Evolutionary conservation across 208 protist species (phyloP).

Genomic region (Phytomonas francai): DNA sequence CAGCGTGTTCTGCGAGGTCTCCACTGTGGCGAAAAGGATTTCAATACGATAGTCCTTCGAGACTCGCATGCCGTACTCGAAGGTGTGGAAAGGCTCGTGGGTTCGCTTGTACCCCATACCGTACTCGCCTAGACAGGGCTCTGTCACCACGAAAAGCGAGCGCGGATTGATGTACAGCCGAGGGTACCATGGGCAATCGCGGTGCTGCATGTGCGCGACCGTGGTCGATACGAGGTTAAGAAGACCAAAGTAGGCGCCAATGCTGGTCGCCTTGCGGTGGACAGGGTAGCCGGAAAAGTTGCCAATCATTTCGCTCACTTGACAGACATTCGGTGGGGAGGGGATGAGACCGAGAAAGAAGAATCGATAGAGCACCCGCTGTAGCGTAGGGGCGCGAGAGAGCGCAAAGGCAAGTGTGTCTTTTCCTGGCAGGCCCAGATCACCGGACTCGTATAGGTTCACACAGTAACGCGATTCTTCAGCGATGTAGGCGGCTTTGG

Average conservation of each 20-base stretch:
- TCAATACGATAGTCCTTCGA: slow-evolving; percentile 90
- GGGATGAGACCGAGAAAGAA: slow-evolving; percentile 81
- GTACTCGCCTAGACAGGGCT: slow-evolving; percentile 77
- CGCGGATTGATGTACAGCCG: slow-evolving; percentile 73
- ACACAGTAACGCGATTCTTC: slow-evolving; percentile 87
- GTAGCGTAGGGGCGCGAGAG: slow-evolving; percentile 45
- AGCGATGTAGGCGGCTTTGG: slow-evolving; percentile 71
- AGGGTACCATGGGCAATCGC: slow-evolving; percentile 79
- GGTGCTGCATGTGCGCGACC: slow-evolving; percentile 77
- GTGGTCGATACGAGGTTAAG: slow-evolving; percentile 82
- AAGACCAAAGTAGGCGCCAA: slow-evolving; percentile 79
- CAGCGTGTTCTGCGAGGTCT: slow-evolving; percentile 49
- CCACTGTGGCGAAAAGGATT: slow-evolving; percentile 83
- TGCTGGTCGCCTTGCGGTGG: slow-evolving; percentile 68
- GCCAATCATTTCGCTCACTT: slow-evolving; percentile 86
- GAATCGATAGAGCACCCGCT: slow-evolving; percentile 64
- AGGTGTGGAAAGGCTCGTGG: slow-evolving; percentile 80
- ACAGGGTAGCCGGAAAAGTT: slow-evolving; percentile 85
- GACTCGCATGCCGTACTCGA: slow-evolving; percentile 82
- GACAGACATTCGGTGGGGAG: slow-evolving; percentile 73
- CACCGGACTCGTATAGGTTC: slow-evolving; percentile 72
- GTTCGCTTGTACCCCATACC: slow-evolving; percentile 81
- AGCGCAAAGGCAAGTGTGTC: slow-evolving; percentile 83
- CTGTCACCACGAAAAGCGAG: slow-evolving; percentile 70
- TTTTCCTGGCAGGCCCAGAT: slow-evolving; percentile 70